Percentiles rank a stretch among this genome's conserved stretches.
Evolutionary conservation across 108 stramenopile species (phyloP).

Genomic region (Cyclotella distinguenda): DNA sequence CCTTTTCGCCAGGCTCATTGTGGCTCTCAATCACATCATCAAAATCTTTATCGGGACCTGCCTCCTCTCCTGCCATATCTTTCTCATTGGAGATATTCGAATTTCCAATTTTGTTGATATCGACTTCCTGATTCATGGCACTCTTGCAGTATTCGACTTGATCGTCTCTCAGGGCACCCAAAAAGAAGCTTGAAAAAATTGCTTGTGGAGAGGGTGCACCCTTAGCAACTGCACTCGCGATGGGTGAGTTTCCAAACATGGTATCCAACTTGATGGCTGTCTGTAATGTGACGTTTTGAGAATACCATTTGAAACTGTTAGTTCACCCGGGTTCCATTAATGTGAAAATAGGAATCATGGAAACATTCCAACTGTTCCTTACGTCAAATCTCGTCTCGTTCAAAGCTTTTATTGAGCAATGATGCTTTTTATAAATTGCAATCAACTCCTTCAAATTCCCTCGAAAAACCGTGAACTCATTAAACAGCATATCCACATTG

Average conservation of each 20-base stretch:
- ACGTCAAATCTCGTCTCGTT: conserved; percentile 39
- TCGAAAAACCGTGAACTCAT: conserved; percentile 25
- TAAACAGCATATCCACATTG: conserved; percentile 26
- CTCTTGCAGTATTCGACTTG: background rate
- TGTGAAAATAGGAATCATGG: background rate
- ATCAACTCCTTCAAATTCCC: conserved; percentile 37
- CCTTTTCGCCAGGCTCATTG: too few relatives aligned
- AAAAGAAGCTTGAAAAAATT: background rate
- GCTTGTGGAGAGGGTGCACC: background rate
- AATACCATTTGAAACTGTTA: too few relatives aligned
- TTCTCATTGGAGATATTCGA: background rate
- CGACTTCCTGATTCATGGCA: background rate
- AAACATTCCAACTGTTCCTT: background rate
- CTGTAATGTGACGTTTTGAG: conserved; percentile 2
- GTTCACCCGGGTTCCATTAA: too few relatives aligned
- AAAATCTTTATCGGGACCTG: too few relatives aligned
- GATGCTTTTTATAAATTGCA: conserved; percentile 21
- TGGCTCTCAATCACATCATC: too few relatives aligned
- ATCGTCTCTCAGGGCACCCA: background rate
- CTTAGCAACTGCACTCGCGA: conserved; percentile 16
- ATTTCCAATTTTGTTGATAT: background rate
- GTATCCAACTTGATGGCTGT: conserved; percentile 34
- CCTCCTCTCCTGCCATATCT: background rate
- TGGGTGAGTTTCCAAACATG: conserved; percentile 34
- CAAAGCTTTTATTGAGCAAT: conserved; percentile 28